Evolutionary conservation across 331 rosid species (phyloP).

Genomic region (Malus hybrid): DNA sequence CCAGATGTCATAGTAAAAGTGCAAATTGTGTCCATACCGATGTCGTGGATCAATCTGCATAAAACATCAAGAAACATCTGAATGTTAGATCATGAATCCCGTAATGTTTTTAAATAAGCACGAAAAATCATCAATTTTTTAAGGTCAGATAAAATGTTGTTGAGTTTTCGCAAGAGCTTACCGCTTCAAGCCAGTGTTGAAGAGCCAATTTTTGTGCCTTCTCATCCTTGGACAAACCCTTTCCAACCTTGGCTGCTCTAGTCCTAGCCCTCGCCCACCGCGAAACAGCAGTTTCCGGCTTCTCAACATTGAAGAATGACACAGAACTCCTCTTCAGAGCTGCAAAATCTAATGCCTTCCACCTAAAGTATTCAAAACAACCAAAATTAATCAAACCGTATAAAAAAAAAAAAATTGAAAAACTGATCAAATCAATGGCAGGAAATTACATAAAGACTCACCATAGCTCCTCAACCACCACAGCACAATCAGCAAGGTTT

Average conservation of each 20-base stretch:
- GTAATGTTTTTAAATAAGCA: too few species aligned
- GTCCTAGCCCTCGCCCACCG: slow-evolving; percentile 92
- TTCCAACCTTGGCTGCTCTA: slow-evolving; percentile 94
- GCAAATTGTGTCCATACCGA: slow-evolving; percentile 92
- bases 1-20: slow-evolving; percentile 82
- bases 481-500: slow-evolving; percentile 96
- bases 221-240: slow-evolving; percentile 91
- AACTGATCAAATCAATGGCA: background rate
- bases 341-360: slow-evolving; percentile 80
- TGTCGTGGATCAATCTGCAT: slow-evolving; percentile 91
- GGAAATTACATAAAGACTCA: slow-evolving; percentile 15
- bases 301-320: slow-evolving; percentile 61
- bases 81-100: background rate
- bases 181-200: slow-evolving; percentile 99
- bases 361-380: slow-evolving; percentile 40
- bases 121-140: too few species aligned
- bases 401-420: background rate
- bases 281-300: slow-evolving; percentile 73
- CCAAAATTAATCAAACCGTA: slow-evolving; percentile 1
- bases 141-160: too few species aligned
- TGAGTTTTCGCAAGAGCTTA: slow-evolving; percentile 20
- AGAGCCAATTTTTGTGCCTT: slow-evolving; percentile 93
- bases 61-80: background rate
- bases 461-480: slow-evolving; percentile 90
- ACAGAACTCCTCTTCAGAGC: slow-evolving; percentile 72